A percentile compares a stretch with the other conserved stretches of the same genome.
These are phyloP conservation scores for Carpinus viminea DNA, from an alignment of 306 rosid species.

Conservation along the genomic window DNA sequence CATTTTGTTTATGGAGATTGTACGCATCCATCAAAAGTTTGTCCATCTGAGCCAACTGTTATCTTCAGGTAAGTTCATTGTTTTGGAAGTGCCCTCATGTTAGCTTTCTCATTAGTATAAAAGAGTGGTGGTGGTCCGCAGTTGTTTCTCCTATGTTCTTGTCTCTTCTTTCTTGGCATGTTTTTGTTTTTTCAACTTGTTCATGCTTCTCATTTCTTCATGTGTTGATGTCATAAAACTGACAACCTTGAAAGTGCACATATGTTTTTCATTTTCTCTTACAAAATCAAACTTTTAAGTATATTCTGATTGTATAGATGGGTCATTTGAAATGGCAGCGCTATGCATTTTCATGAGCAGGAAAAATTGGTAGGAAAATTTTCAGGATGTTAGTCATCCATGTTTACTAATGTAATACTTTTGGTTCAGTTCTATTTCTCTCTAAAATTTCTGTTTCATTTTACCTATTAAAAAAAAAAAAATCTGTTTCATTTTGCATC, in stretches of 20 bases:
- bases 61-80: slow-evolving; percentile 61
- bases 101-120: background rate
- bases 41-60: slow-evolving; percentile 63
- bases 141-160: background rate
- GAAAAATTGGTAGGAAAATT: background rate
- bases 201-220: background rate
- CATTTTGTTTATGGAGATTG: slow-evolving; percentile 87
- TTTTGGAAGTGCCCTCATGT: background rate
- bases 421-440: background rate
- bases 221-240: background rate
- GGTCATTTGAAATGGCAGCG: background rate
- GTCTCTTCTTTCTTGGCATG: background rate
- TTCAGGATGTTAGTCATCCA: background rate
- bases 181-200: background rate
- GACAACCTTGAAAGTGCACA: background rate
- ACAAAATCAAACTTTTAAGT: background rate
- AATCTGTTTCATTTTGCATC: too few relatives aligned
- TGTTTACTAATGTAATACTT: background rate
- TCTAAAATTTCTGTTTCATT: background rate
- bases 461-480: too few relatives aligned
- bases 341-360: background rate
- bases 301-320: background rate
- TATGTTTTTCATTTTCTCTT: background rate
- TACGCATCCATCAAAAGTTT: slow-evolving; percentile 59
- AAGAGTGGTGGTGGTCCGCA: background rate